These are phyloP conservation scores for Aspergillus fructus DNA, from an alignment of 2,329 filamentous ascomycete genomes.

Conservation along the genomic window DNA sequence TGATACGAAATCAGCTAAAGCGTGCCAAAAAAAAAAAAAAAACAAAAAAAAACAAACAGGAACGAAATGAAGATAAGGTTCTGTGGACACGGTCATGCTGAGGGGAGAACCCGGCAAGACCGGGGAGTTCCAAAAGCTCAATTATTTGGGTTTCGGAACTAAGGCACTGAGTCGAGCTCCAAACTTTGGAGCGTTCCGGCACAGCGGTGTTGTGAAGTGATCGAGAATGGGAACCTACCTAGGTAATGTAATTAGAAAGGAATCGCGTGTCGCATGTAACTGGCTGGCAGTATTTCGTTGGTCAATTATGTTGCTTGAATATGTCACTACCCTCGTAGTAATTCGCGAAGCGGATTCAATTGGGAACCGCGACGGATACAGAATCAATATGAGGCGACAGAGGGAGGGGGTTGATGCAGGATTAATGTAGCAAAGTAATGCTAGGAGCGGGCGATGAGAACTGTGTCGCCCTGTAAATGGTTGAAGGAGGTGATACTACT, in stretches of 20 bases:
- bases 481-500: not conserved
- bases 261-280: not conserved
- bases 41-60: too few relatives aligned
- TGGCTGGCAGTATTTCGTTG: not conserved
- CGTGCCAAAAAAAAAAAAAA: too few relatives aligned
- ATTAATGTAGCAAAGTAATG: not conserved
- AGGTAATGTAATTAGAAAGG: not conserved
- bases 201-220: not conserved
- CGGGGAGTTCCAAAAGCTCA: too few relatives aligned
- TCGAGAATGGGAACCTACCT: not conserved
- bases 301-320: not conserved
- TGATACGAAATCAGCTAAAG: not conserved
- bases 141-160: too few relatives aligned
- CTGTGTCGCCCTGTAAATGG: not conserved
- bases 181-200: not conserved
- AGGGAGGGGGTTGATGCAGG: not conserved
- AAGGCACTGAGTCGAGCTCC: not conserved
- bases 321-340: not conserved
- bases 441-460: not conserved
- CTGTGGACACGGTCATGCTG: not conserved
- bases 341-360: not conserved
- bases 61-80: not conserved
- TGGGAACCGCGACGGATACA: not conserved
- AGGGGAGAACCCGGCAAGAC: not conserved
- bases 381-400: not conserved